Evolutionary conservation across 495 filamentous ascomycete species (phyloP), one percentile per base, ranked within the genome.

Genomic region (Penicillium argentinense): DNA sequence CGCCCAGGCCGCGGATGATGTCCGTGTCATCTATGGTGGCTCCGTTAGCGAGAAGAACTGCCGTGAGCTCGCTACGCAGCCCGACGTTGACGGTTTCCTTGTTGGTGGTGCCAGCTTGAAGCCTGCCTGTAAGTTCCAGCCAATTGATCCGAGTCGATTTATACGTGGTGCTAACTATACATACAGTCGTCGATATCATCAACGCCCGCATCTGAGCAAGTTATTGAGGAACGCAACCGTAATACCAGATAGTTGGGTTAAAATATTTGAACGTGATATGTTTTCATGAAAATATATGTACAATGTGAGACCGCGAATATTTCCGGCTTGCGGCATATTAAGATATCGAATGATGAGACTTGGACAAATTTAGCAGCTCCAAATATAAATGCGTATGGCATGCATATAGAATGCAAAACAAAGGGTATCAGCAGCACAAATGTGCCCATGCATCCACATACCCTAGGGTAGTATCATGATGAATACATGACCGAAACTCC

Each of bases 41-140:
- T 92, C 87, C 60, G 93, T 98, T 55, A 96, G 79, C 64, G 93
- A 95, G 77, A 96, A 96, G 87, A 98, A 98, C 83, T 93, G 88
- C 78, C 84, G 82, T 62, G 92, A 97, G 21, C 81, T 98, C 59
- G 86, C 87, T 56, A 87, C 86, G 75, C 81, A 97, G 81, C 66
- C 78, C 48, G 95, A 98, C 76, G 92, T 98, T 70, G 93, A 98
- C 69, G 93, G 93, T 16, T 98, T 98, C 80, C 81, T 98, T 59
- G 93, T 98, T 63, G 93, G 93, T 58, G 93, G 93, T 71, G 93
- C 93, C 56, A 95, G 89, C 74, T 81, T 98, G 77, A 98, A 98
- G 83, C 93, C 93, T 59, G 93, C 91, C 57, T 97, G 89, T 92
- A 72, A 78, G 89, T 85, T 63, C 21, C 18, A 38, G 19, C 19